These are phyloP conservation scores for Exophiala bonariae DNA, from an alignment of 2,329 filamentous ascomycete species.

Conservation along the genomic window DNA sequence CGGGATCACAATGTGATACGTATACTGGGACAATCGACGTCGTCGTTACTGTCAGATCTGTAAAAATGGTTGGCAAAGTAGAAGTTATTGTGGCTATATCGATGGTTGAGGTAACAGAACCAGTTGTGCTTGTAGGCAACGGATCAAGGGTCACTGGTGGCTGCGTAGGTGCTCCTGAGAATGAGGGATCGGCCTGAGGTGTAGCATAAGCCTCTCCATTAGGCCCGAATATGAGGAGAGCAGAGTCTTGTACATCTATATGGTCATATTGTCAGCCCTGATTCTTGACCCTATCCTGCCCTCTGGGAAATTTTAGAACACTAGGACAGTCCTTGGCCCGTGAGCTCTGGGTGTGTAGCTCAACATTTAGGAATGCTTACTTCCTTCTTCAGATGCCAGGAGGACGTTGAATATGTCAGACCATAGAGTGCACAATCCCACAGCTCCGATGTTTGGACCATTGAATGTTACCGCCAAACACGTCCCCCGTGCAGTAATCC, in stretches of 20 bases:
- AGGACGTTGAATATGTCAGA: constrained; percentile 12
- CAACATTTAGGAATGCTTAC: constrained; percentile 5
- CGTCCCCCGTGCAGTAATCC: constrained; percentile 6
- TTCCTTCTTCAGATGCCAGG: constrained; percentile 20
- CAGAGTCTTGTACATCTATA: constrained; percentile 20
- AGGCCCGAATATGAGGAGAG: constrained; percentile 19
- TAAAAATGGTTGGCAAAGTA: no score
- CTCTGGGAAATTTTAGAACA: no score
- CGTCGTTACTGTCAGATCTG: neutral
- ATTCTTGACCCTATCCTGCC: no score
- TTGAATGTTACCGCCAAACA: constrained; percentile 21
- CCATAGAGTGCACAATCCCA: constrained; percentile 17
- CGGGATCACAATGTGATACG: neutral
- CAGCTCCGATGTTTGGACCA: constrained; percentile 7
- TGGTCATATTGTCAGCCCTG: no score
- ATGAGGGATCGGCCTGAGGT: constrained; percentile 12
- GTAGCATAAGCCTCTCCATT: constrained; percentile 20
- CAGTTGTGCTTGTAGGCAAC: constrained; percentile 9
- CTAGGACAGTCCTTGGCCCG: no score
- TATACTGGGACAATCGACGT: no score
- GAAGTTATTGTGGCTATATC: no score
- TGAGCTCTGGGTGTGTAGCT: no score
- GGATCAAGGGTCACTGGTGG: constrained; percentile 14
- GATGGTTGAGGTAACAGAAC: neutral
- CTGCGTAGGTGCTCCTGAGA: constrained; percentile 20